Evolutionary conservation across 305 asterid species (phyloP).

Genomic region (Andrographis paniculata): DNA sequence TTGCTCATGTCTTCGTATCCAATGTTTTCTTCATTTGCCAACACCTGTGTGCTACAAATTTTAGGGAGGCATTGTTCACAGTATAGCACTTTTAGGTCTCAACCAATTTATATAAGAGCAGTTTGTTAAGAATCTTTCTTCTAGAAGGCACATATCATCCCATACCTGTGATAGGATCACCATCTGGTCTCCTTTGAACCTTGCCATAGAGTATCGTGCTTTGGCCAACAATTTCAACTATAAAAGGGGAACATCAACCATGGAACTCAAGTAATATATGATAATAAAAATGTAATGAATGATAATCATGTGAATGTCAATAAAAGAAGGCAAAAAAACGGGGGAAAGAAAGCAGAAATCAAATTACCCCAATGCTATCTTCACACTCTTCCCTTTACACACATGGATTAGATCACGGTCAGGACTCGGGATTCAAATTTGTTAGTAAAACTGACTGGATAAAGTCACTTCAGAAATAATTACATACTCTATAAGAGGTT

Average conservation of each 20-base stretch:
- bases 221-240: constrained; percentile 69
- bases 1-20: constrained; percentile 97
- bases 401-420: constrained; percentile 20
- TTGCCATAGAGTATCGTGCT: constrained; percentile 36
- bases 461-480: constrained; percentile 12
- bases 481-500: constrained; percentile 80
- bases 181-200: constrained; percentile 74
- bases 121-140: neutral
- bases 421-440: neutral
- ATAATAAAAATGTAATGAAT: constrained; percentile 5
- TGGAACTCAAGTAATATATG: constrained; percentile 11
- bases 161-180: constrained; percentile 83
- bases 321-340: neutral
- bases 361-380: constrained; percentile 82
- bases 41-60: constrained; percentile 38
- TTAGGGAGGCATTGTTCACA: neutral
- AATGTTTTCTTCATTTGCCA: constrained; percentile 89
- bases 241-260: constrained; percentile 9
- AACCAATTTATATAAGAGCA: too few species aligned
- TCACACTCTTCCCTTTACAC: constrained; percentile 85
- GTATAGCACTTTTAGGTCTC: too few species aligned
- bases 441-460: neutral
- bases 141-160: constrained; percentile 8
- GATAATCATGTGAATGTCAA: neutral
- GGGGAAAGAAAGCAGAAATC: neutral